Base-by-base conservation (phyloP, 441 rosid species). In the Arabidopsis hybrid region DNA sequence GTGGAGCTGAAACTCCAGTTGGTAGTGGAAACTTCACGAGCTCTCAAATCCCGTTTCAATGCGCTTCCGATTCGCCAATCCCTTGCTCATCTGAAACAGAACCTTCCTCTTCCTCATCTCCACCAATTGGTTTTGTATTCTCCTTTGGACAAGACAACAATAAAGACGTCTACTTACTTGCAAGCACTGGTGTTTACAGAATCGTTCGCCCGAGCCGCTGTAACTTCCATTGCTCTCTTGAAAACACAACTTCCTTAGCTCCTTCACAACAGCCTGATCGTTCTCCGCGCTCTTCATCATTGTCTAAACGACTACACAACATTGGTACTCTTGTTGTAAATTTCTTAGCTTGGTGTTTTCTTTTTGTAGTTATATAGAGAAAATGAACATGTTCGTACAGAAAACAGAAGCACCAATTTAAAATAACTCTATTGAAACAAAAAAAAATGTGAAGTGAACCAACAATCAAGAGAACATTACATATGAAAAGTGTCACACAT, bases 171-270 rank as follows among this genome's bases (percentile, higher is more conserved):
- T 87, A 75, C 66, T 46, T 90, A 50, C 85, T 94, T 36, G 69
- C 96, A 49, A 91, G 80, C 79, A 72, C 77, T 21, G 98, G 98
- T 18, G 85, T 94, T 52, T 91, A 94, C 56, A 83, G 97, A 84
- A 89, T 90, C 18, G 92, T 84, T 53, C 91, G 80, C 1, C 97
- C 98, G 0, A 88, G 95, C 69, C 97, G 92, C 10, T 94, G 97
- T 85, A 86, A 60, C 70, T 90, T 88, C 67, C 71, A 78, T 55
- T 94, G 98, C 84, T 65, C 91, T 1, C 90, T 83, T 81, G 98
- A 91, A 79, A 93, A 78, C 52, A 72, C 38, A 16, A 82, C 92
- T 0, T 43, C 73, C 3, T 14, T 59, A 2, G 39, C 60, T 21
- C 73, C 76, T 70, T 80, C 68, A 67, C 83, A 83, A 0, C 65